Base-by-base conservation (phyloP, 768 basidiomycete species). In the Amanita pseudoporphyria region DNA sequence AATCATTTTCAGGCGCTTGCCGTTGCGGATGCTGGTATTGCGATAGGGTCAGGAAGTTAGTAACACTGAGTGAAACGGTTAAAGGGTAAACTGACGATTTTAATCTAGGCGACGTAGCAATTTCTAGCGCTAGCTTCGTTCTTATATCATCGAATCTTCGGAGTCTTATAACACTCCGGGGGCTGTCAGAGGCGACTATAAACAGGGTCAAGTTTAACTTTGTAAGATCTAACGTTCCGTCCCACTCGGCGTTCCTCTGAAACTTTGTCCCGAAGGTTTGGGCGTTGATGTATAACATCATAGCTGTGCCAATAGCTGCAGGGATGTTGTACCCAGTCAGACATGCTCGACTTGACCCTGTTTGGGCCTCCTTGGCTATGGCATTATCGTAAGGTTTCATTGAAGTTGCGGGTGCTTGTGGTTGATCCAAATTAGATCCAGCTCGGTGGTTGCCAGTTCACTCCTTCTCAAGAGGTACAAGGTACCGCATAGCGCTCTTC, bases 281-380 rank as follows among this genome's bases (percentile, higher is more conserved):
- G 81, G 84, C 86, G 6, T 62, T 73, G 16, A 62, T 82, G 45
- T 87, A 87, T 60, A 88, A 87, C 56, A 54, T 79, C 3, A 64
- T 78, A 40, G 77, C 82, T 6, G 53, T 90, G 3, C 86, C 87
- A 0, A 72, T 91, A 42, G 87, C 89, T 2, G 87, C 86, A 1
- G 89, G 88, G 0, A 83, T 77, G 4, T 70, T 91, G 13, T 89
- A 87, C 60, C 82, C 85, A 6, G 71, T 74, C n/a, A 71, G 77
- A 9, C 79, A 79, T 52, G 70, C 72, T 16, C 71, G 84, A 51
- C 78, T 81, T 47, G 71, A 71, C 31, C 87, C 90, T 2, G 84
- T 88, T 2, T 90, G 86, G 86, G 80, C 83, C 9, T 84, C 87
- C 1, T 64, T 88, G 9, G 79, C 83, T 0, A 90, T 89, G 87